Base-by-base conservation (phyloP, 1,139 yeast species). In the Diutina rugosa region DNA sequence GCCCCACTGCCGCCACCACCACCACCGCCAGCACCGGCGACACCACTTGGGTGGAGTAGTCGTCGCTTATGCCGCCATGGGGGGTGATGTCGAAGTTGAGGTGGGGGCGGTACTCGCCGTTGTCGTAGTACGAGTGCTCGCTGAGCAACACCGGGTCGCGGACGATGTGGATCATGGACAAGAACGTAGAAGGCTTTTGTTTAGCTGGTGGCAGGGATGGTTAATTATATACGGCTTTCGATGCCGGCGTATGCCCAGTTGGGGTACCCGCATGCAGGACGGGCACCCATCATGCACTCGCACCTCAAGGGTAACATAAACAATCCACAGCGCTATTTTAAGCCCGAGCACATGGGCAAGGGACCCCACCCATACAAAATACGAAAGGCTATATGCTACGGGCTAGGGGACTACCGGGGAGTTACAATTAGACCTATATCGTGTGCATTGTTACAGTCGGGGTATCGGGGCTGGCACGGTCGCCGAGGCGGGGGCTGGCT, bases 111-210 rank as follows among this genome's bases (percentile, higher is more conserved):
- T 49, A 49, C 14, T 29, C 53, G 12, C 53, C 53, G 28, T 18
- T 49, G 10, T 49, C 53, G 32, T 49, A 49, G 32, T 49, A 49
- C 12, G n/a, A 32, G 45, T 49, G 53, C 10, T 49, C 53, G 35
- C 35, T 49, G 12, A 49, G 44, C n/a, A 49, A 16, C 28, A 49
- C 41, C 26, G 53, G 53, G 29, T 49, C 53, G 6, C 10, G 32
- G 28, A 49, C 44, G 32, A 49, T 28, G 53, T 48, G 51, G 38
- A 48, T 29, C 35, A 28, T 48, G 41, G 41, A 35, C 10, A 35
- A 7, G 41, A 10, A 5, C n/a, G 14, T 5, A 10, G 41, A 35
- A 10, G 41, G 14, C 3, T 6, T 32, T 32, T 6, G 41, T 35
- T 35, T 12, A 18, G 10, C 5, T n/a, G 26, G 46, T 10, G 46